Evolutionary conservation across 805 yeast genomes (phyloP), one percentile per base, ranked within the genome.

Genomic region (Lachancea quebecensis): DNA sequence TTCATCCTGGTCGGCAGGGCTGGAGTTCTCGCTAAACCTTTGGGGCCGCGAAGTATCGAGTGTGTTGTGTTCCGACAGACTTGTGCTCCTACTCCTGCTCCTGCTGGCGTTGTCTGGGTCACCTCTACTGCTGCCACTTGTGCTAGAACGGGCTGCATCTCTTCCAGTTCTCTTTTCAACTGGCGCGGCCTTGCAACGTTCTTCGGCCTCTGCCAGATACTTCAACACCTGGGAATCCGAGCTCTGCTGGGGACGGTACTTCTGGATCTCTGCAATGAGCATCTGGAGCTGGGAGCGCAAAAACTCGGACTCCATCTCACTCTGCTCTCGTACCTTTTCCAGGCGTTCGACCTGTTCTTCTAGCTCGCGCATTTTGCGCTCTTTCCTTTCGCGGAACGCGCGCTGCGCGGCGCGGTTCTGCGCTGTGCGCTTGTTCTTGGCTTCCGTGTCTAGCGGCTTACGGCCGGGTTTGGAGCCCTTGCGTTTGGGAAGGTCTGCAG

Each of bases 391-490:
- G 46, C 98, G 73, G 67, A 88, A 91, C 6, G 98, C 98, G 45
- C 98, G 73, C 67, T 93, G 99, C n/a, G 98, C 98, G 2, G 97
- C 97, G 57, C 98, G 76, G 65, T 93, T 91, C 68, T 93, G 98
- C 2, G 97, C 97, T 12, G 95, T 88, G 55, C 99, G 74, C 71
- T 87, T 91, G 57, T 79, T 81, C 60, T 84, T 88, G 8, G 95
- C 90, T 54, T 88, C 95, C 15, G 77, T 74, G 8, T 82, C 75
- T 42, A 84, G 69, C 0, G 87, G 90, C 69, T 86, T 89, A 48
- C 96, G 74, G 2, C 96, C 96, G 0, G 93, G 88, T 58, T 81
- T 82, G 33, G 60, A 58, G 6, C 55, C 56, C 51, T 56, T 63
- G 52, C 60, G 61, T 25, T 48, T 53, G 38, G 38, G 36, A 10